Evolutionary conservation across 306 rosid genomes (phyloP).

Genomic region (Rubus idaeus): DNA sequence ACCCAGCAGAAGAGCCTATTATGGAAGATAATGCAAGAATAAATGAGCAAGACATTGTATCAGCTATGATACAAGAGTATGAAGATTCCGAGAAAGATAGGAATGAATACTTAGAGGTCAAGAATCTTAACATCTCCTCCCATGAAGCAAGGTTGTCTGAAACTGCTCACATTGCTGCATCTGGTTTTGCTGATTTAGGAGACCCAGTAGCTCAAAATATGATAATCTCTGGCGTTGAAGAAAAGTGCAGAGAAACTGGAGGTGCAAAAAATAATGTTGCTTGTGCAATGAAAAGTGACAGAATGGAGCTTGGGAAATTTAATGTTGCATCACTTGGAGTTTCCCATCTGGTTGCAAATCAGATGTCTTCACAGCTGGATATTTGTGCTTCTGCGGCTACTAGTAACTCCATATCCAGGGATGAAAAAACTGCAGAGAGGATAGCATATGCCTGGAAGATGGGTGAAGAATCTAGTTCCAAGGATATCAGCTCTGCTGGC

Average conservation of each 20-base stretch:
- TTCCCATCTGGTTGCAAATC: too few species aligned
- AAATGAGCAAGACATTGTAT: conserved; percentile 4
- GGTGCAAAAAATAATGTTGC: too few species aligned
- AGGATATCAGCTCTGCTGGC: neutral
- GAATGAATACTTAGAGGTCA: neutral
- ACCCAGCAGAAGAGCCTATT: neutral
- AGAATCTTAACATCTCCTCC: neutral
- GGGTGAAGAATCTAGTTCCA: neutral
- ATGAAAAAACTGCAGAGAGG: neutral
- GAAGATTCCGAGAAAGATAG: neutral
- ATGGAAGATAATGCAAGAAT: neutral
- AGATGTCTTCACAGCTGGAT: neutral
- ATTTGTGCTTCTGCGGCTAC: neutral
- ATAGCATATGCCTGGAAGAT: neutral
- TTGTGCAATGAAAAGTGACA: too few species aligned
- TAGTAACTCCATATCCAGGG: neutral
- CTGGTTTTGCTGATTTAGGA: too few species aligned
- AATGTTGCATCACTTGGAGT: too few species aligned
- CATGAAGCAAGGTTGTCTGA: neutral
- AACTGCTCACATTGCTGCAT: neutral
- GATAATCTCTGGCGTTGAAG: too few species aligned
- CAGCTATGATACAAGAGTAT: conserved; percentile 20
- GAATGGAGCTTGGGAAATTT: too few species aligned
- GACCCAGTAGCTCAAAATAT: too few species aligned
- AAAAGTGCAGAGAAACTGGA: too few species aligned